Evolutionary conservation across 2,329 filamentous ascomycete genomes (phyloP).

Genomic region (Colletotrichum nymphaeae): DNA sequence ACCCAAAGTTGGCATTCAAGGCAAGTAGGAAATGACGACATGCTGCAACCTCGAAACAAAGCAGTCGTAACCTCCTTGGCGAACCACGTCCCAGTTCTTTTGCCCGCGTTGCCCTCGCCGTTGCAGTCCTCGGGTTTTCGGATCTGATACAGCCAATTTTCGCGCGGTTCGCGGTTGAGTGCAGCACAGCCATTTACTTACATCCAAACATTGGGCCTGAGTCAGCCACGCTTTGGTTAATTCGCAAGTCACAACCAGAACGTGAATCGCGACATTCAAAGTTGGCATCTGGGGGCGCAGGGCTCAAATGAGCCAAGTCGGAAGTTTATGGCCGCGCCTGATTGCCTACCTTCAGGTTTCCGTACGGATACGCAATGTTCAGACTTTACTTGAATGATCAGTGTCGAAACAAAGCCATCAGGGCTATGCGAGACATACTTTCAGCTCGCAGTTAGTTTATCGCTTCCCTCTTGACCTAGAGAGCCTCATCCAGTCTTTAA

Average conservation of each 20-base stretch:
- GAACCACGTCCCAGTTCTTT: not conserved
- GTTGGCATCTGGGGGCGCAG: not conserved
- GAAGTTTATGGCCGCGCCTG: not conserved
- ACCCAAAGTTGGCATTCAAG: too few relatives aligned
- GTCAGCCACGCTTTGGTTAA: not conserved
- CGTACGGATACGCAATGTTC: too few relatives aligned
- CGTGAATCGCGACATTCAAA: not conserved
- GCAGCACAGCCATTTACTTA: not conserved
- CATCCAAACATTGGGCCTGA: not conserved
- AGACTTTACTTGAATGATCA: too few relatives aligned
- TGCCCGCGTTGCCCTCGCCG: not conserved
- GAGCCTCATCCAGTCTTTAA: too few relatives aligned
- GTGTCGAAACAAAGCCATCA: too few relatives aligned
- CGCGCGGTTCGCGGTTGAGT: not conserved
- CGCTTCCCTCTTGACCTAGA: too few relatives aligned
- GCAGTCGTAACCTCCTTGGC: slow-evolving; percentile 1
- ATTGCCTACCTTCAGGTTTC: not conserved
- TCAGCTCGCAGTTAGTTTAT: too few relatives aligned
- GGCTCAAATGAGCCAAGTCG: too few relatives aligned
- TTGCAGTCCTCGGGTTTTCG: not conserved
- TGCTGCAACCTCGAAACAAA: slow-evolving; percentile 1
- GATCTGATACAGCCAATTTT: not conserved
- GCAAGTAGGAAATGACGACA: slow-evolving; percentile 25
- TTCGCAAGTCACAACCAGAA: not conserved
- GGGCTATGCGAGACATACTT: too few relatives aligned